Evolutionary conservation across 2,329 filamentous ascomycete species (phyloP), one percentile per base, ranked within the genome.

Genomic region (Aaosphaeria arxii): DNA sequence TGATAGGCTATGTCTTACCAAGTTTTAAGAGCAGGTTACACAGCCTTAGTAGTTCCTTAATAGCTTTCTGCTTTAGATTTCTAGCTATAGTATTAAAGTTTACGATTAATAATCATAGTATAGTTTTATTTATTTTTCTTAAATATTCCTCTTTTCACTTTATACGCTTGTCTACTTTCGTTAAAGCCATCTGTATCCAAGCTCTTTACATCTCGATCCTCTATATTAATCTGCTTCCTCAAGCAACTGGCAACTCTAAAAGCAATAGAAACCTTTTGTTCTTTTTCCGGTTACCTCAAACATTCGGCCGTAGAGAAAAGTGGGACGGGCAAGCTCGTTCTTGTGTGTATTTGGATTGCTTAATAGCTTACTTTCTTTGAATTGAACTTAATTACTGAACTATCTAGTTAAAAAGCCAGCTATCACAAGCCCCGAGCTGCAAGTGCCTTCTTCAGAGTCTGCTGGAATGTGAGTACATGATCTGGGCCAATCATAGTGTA

Each of bases 401-500:
- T 24, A 24, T 24, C 17, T 24, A 24, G 17, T 24, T 24, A 24
- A 36, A 36, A 36, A 4, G 2, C 13, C 9, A 36, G 33, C 9
- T 11, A 36, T 48, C 46, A 54, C 4, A 54, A 28, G 11, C 52
- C 52, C 24, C 51, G 30, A 38, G n/a, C 44, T 29, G 38, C 39
- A 46, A 57, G 35, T 9, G 46, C 55, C 13, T 31, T 45, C 17
- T 49, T 53, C 11, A 58, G 43, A 28, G 32, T 53, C 30, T 44
- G 24, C 43, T 40, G 38, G 44, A 62, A 62, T 4, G n/a, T 13
- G 3, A 29, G 30, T 6, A 61, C 53, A 50, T 61, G 48, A 13
- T 56, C 44, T 13, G 42, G 30, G 30, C 48, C 48, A 11, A 61
- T 43, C 56, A 61, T 59, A 6, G 53, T 59, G 35, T 57, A 58